Percentiles rank a stretch among this genome's conserved stretches.
phyloP scores from a whole-genome alignment of 169 alveolate species.

The Neospora caninum region DNA sequence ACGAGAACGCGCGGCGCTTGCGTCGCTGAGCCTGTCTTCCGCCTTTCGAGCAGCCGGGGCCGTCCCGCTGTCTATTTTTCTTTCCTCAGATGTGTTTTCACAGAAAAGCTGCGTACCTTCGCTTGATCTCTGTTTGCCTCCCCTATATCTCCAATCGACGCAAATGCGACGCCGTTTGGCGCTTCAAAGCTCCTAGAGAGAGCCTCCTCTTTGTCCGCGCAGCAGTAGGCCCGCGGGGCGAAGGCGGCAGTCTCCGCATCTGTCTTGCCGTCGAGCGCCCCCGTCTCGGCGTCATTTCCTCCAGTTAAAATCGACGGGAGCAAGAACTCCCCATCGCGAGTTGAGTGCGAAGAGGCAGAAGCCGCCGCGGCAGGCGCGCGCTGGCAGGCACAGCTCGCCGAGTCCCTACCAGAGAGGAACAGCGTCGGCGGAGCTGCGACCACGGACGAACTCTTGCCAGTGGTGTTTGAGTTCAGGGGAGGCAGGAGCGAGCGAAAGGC shows the following conservation, averaged over 20 bases:
- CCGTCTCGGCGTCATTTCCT: neutral
- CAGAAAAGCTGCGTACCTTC: neutral
- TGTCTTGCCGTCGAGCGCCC: neutral
- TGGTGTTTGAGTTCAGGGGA: neutral
- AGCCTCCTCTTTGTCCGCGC: neutral
- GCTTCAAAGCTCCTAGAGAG: neutral
- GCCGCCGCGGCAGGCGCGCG: neutral
- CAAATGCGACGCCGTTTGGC: neutral
- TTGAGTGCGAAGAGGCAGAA: neutral
- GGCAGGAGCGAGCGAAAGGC: neutral
- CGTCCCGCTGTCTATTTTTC: no score
- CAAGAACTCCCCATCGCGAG: neutral
- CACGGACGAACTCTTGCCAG: neutral
- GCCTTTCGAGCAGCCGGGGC: no score
- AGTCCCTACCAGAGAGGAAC: neutral
- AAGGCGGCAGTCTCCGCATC: neutral
- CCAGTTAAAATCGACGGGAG: no score
- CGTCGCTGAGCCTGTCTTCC: no score
- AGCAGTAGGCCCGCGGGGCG: neutral
- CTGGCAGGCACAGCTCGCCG: neutral
- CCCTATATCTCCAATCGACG: constrained; percentile 6
- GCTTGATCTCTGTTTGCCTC: neutral
- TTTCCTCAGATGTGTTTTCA: no score
- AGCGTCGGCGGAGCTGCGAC: neutral
- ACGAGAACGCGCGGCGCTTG: no score